Evolutionary conservation across 768 basidiomycete species (phyloP).

Genomic region (Lentinula raphanica): DNA sequence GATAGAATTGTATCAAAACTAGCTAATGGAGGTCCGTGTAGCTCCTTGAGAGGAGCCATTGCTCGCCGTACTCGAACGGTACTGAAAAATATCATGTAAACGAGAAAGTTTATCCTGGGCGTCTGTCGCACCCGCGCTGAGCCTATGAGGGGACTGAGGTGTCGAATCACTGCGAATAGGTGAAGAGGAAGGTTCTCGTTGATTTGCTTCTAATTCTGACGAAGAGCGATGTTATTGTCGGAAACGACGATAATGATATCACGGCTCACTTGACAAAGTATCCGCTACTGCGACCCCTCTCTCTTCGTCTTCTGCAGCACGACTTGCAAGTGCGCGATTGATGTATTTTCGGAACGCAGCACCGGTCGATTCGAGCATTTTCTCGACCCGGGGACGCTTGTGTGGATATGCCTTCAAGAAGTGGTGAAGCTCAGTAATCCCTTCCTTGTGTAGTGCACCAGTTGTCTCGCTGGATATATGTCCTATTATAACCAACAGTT

Average conservation of each 20-base stretch:
- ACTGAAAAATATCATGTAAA: constrained; percentile 79
- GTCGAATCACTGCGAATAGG: constrained; percentile 18
- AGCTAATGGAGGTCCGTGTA: constrained; percentile 27
- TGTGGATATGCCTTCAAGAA: constrained; percentile 90
- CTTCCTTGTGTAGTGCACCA: constrained; percentile 86
- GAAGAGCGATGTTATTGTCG: background rate
- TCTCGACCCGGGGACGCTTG: constrained; percentile 77
- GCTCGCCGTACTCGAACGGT: constrained; percentile 62
- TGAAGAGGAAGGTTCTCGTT: constrained; percentile 30
- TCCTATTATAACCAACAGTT: constrained; percentile 75
- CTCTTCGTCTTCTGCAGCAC: constrained; percentile 85
- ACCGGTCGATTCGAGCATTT: constrained; percentile 83
- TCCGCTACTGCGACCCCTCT: constrained; percentile 77
- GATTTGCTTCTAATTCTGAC: constrained; percentile 62
- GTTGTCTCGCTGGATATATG: constrained; percentile 88
- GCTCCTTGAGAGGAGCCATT: constrained; percentile 36
- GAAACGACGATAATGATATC: constrained; percentile 7
- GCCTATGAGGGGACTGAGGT: constrained; percentile 27
- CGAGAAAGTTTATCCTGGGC: constrained; percentile 66
- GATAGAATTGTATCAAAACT: constrained; percentile 8
- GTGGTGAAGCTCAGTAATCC: constrained; percentile 90
- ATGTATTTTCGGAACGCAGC: constrained; percentile 91
- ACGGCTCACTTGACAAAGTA: constrained; percentile 67
- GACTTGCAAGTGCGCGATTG: constrained; percentile 77
- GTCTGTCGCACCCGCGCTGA: constrained; percentile 29